Percentiles rank a stretch among this genome's conserved stretches.
Evolutionary conservation across 2,329 filamentous ascomycete species (phyloP).

Genomic region (Venturia effusa): DNA sequence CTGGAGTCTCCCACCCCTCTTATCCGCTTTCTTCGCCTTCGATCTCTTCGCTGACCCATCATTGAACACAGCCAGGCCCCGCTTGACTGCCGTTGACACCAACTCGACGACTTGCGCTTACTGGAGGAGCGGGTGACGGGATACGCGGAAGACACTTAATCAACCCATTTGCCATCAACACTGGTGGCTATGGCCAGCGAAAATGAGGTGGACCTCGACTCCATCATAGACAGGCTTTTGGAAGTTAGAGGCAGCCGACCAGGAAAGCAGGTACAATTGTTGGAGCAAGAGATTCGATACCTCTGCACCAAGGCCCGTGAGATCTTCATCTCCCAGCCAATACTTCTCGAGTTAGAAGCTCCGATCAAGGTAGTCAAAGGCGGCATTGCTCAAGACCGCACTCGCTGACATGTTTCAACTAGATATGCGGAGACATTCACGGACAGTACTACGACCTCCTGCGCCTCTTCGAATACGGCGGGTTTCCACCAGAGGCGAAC

Average conservation of each 20-base stretch:
- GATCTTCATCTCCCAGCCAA: slow-evolving; percentile 99
- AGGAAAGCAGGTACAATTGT: slow-evolving; percentile 94
- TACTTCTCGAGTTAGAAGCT: slow-evolving; percentile 92
- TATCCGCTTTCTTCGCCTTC: neutral
- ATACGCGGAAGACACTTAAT: slow-evolving; percentile 9
- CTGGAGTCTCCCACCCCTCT: neutral
- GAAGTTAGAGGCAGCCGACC: slow-evolving; percentile 96
- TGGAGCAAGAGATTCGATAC: slow-evolving; percentile 92
- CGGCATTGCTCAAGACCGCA: neutral
- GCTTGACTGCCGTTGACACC: neutral
- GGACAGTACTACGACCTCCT: slow-evolving; percentile 98
- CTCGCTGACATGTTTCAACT: slow-evolving; percentile 11
- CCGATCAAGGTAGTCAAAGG: slow-evolving; percentile 76
- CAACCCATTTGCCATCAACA: neutral
- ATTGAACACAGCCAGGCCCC: neutral
- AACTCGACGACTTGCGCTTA: neutral
- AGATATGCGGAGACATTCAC: slow-evolving; percentile 99
- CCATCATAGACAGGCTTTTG: slow-evolving; percentile 95
- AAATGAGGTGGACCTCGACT: slow-evolving; percentile 95
- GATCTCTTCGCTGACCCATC: neutral
- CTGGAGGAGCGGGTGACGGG: slow-evolving; percentile 8
- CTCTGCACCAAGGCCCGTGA: slow-evolving; percentile 97
- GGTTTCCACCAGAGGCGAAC: slow-evolving; percentile 96
- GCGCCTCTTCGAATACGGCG: slow-evolving; percentile 94
- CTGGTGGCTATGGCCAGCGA: slow-evolving; percentile 52